Evolutionary conservation across 768 basidiomycete genomes (phyloP).

Genomic region (Lactarius tabidus): DNA sequence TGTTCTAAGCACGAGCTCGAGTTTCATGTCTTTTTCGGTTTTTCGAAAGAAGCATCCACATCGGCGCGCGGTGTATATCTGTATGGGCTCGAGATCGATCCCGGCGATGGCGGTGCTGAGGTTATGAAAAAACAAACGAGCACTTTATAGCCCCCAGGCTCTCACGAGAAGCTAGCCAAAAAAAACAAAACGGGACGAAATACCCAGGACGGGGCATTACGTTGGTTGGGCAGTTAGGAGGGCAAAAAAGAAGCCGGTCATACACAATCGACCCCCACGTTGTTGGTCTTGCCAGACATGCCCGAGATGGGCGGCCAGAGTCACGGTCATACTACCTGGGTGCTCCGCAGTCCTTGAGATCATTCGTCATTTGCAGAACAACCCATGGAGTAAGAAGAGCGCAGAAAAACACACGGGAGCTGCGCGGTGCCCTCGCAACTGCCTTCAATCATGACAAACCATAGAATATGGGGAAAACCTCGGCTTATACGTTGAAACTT

Average conservation of each 20-base stretch:
- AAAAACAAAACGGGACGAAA: background rate
- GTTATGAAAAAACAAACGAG: background rate
- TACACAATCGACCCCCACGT: background rate
- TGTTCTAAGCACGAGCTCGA: background rate
- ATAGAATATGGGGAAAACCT: background rate
- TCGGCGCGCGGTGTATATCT: background rate
- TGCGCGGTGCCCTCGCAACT: background rate
- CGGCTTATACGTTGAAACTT: background rate
- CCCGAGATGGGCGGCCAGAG: background rate
- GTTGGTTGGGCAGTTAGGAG: background rate
- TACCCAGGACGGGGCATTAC: background rate
- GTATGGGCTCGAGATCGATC: conserved; percentile 12
- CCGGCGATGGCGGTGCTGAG: conserved; percentile 20
- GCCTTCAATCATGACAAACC: background rate
- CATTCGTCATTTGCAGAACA: background rate
- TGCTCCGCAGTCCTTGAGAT: background rate
- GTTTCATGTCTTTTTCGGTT: no score
- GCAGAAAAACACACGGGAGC: background rate
- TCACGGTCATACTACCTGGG: background rate
- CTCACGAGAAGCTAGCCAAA: background rate
- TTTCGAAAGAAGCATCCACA: conserved; percentile 3
- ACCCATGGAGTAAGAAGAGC: background rate
- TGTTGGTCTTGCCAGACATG: background rate
- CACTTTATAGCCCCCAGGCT: background rate
- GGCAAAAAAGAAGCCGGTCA: background rate